Base-by-base conservation (phyloP, 2,329 filamentous ascomycete genomes). In the Aspergillus novoparasiticus region DNA sequence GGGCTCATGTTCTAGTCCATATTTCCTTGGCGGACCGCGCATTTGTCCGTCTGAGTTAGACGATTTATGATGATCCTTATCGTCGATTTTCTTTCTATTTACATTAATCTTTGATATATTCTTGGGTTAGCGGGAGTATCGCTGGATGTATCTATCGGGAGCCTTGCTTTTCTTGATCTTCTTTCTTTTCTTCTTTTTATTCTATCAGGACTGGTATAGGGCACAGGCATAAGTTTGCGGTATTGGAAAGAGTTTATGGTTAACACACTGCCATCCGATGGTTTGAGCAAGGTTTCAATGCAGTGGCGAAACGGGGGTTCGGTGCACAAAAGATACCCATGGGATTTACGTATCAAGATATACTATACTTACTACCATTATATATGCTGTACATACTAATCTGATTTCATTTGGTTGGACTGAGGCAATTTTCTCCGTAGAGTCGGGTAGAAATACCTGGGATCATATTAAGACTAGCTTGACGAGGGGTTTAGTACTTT, bases 311-410 rank as follows among this genome's bases (percentile, higher is more conserved):
- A 59, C 16, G 11, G 26, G 48, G 36, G 19, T 30, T 50, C 21
- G 36, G 26, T 59, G 58, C 53, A 54, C 26, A 53, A 62, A 62
- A 58, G 60, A 62, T 62, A 62, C 60, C 60, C 60, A 45, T 56
- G 59, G 60, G 56, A 58, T 30, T 60, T 43, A 26, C 28, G 21
- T 55, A 39, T 39, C 32, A 28, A 26, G 30, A 26, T 26, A 41
- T 55, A 19, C 6, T 26, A 41, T 55, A 19, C 6, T 41, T 41
- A 41, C 39, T 55, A 55, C 30, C 12, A 26, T 16, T 26, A 51
- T 14, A 21, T 16, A 55, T 26, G 8, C 32, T 55, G 51, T 55
- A 55, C 32, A 55, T 55, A 28, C 11, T 59, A 54, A 21, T 59
- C n/a, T 58, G 39, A 57, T 36, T 28, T n/a, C n/a, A 34, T 45